phyloP scores from a whole-genome alignment of 2,329 filamentous ascomycete genomes.

The Penicillium sp. region DNA sequence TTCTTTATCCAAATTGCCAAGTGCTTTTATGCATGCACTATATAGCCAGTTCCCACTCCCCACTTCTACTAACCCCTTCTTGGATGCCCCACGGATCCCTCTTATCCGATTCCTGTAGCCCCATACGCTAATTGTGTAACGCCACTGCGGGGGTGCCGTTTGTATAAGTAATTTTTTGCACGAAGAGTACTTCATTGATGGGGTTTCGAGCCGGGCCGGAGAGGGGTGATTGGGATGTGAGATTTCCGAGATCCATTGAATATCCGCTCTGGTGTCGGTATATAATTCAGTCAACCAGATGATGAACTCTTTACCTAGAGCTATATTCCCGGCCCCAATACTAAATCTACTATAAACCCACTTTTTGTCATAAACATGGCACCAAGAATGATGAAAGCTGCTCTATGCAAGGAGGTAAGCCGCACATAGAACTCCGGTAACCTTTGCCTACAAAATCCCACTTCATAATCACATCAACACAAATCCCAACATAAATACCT shows the following conservation, averaged over 20 bases:
- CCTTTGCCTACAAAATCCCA: no score
- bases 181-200: neutral
- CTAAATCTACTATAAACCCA: no score
- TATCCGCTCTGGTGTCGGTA: no score
- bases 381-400: constrained; percentile 12
- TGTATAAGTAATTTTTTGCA: neutral
- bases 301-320: no score
- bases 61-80: neutral
- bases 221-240: neutral
- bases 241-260: no score
- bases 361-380: neutral
- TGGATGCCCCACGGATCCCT: neutral
- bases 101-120: neutral
- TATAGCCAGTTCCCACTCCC: neutral
- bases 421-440: neutral
- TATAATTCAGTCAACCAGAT: no score
- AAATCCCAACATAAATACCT: neutral
- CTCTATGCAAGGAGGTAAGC: constrained; percentile 10
- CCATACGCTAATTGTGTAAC: neutral
- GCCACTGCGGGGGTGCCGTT: neutral
- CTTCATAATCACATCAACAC: neutral
- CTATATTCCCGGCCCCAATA: no score
- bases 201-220: neutral
- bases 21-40: neutral
- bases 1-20: neutral